Percentiles rank a stretch among this genome's conserved stretches.
phyloP scores from a whole-genome alignment of 331 rosid genomes.

The Cucumis variabilis region DNA sequence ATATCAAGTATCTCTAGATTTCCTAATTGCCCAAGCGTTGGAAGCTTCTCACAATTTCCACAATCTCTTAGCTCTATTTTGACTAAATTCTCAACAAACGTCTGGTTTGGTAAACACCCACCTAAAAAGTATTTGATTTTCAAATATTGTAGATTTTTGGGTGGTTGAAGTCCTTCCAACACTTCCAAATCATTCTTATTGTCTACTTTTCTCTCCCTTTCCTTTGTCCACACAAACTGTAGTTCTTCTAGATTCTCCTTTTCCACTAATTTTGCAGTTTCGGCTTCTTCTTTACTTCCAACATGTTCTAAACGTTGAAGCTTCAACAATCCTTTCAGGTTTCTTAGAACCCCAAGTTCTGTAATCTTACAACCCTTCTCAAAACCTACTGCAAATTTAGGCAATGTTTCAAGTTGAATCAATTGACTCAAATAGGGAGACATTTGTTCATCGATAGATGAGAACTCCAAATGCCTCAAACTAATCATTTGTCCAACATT shows the following conservation, averaged over 20 bases:
- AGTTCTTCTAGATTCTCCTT: neutral
- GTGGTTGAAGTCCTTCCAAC: neutral
- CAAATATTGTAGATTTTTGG: neutral
- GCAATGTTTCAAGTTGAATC: neutral
- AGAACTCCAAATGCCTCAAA: neutral
- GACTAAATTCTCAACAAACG: neutral
- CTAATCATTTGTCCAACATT: neutral
- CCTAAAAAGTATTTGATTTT: neutral
- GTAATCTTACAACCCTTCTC: neutral
- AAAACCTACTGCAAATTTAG: neutral
- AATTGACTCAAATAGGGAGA: neutral
- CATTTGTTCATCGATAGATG: neutral
- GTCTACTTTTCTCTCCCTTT: neutral
- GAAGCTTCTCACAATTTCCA: neutral
- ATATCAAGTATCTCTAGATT: neutral
- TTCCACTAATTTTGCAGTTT: neutral
- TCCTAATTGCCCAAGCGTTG: neutral
- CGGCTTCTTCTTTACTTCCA: neutral
- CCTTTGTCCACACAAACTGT: neutral
- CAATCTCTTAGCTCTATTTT: fast-evolving
- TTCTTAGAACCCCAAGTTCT: neutral
- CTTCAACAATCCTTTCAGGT: neutral
- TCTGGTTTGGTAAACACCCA: neutral
- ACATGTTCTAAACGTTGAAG: neutral
- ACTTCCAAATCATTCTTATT: neutral